These are phyloP conservation scores for Nakazawaea sp. DNA, from an alignment of 805 yeast species.

Conservation along the genomic window DNA sequence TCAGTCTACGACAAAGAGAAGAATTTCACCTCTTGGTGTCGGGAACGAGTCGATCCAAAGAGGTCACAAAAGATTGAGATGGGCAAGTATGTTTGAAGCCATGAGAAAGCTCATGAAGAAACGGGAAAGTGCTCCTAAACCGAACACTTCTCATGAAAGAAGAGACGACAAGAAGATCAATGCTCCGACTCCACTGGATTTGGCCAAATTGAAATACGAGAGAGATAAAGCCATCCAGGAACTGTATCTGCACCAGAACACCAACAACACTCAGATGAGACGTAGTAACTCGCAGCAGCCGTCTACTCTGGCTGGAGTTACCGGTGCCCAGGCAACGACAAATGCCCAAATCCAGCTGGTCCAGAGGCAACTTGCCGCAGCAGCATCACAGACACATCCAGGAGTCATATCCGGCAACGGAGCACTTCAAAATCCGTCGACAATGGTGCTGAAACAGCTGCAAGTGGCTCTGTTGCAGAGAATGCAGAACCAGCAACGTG, in stretches of 20 bases:
- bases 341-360: slow-evolving; percentile 9
- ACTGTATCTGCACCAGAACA: slow-evolving; percentile 37
- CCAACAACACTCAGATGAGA: background rate
- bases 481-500: slow-evolving; percentile 1
- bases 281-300: slow-evolving; percentile 3
- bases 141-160: slow-evolving; percentile 32
- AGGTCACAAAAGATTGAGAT: slow-evolving; percentile 83
- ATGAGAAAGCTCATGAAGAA: slow-evolving; percentile 85
- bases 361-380: slow-evolving; percentile 11
- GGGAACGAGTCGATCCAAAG: slow-evolving; percentile 88
- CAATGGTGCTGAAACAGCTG: slow-evolving; percentile 10
- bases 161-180: slow-evolving; percentile 35
- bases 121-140: slow-evolving; percentile 70
- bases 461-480: slow-evolving; percentile 11
- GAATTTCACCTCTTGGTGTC: slow-evolving; percentile 91
- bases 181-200: slow-evolving; percentile 77
- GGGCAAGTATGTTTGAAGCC: slow-evolving; percentile 98
- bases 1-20: slow-evolving; percentile 79
- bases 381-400: slow-evolving; percentile 7
- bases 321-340: background rate
- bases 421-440: too few relatives aligned
- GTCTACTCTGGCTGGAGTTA: background rate
- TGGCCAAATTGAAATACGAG: slow-evolving; percentile 76
- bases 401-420: too few relatives aligned
- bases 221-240: slow-evolving; percentile 83